These are phyloP conservation scores for Phytophthora aleatoria DNA, from an alignment of 352 stramenopile species.

Conservation along the genomic window DNA sequence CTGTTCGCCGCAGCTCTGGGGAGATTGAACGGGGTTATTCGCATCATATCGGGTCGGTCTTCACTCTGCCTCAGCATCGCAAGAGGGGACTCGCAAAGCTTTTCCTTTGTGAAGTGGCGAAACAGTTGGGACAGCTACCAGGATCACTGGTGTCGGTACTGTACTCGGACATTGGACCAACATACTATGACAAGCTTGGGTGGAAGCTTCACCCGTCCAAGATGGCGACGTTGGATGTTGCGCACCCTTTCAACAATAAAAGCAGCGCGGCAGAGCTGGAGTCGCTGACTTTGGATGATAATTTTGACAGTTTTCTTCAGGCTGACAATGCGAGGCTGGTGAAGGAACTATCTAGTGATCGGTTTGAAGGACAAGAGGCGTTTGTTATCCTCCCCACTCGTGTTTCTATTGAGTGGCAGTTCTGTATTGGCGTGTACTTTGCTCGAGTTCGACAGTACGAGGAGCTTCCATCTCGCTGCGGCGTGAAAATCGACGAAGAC, in stretches of 20 bases:
- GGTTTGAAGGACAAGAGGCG: slow-evolving; percentile 38
- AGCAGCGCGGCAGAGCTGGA: slow-evolving; percentile 3
- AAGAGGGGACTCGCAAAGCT: slow-evolving; percentile 52
- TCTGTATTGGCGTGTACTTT: slow-evolving; percentile 61
- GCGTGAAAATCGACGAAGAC: slow-evolving; percentile 40
- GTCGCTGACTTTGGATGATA: slow-evolving; percentile 40
- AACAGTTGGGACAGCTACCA: slow-evolving; percentile 34
- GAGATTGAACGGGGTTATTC: slow-evolving; percentile 52
- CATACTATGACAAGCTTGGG: slow-evolving; percentile 65
- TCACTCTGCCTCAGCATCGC: slow-evolving; percentile 56
- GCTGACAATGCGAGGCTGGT: slow-evolving; percentile 44
- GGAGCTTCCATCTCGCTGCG: slow-evolving; percentile 45
- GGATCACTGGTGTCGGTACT: slow-evolving; percentile 49
- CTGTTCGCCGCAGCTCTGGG: slow-evolving; percentile 36
- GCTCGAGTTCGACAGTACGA: slow-evolving; percentile 38
- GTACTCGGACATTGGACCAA: slow-evolving; percentile 72
- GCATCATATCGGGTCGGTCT: slow-evolving; percentile 70
- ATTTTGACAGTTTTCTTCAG: slow-evolving; percentile 45
- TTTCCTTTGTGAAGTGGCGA: slow-evolving; percentile 49
- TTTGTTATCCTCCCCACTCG: slow-evolving; percentile 53
- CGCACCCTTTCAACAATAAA: slow-evolving; percentile 12
- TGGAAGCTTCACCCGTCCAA: slow-evolving; percentile 59
- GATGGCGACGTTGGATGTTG: slow-evolving; percentile 41
- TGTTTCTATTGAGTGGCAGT: slow-evolving; percentile 73
- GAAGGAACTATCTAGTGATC: slow-evolving; percentile 31